Evolutionary conservation across 257 asterid species (phyloP).

Genomic region (Petrea volubilis): DNA sequence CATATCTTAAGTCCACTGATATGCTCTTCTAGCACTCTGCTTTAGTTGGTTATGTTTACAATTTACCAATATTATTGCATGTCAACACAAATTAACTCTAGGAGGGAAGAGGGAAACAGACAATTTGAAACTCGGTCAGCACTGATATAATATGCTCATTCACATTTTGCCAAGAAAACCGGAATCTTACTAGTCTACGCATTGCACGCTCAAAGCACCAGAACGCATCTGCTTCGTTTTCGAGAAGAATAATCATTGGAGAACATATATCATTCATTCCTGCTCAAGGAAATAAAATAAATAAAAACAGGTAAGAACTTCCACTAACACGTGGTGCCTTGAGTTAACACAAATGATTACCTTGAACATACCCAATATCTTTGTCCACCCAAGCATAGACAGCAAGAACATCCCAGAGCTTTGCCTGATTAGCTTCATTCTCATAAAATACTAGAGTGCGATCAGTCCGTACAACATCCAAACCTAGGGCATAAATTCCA

Average conservation of each 20-base stretch:
- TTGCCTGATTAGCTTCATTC: constrained; percentile 74
- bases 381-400: constrained; percentile 92
- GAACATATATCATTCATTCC: constrained; percentile 99
- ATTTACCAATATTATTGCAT: neutral
- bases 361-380: constrained; percentile 98
- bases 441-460: constrained; percentile 80
- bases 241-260: constrained; percentile 84
- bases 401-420: constrained; percentile 85
- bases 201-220: constrained; percentile 98
- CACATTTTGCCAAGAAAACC: constrained; percentile 11
- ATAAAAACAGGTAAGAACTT: constrained; percentile 25
- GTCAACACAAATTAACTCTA: constrained; percentile 3
- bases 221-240: constrained; percentile 94
- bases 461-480: constrained; percentile 94
- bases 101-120: neutral
- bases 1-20: neutral
- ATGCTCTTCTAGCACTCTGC: neutral
- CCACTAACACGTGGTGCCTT: constrained; percentile 14
- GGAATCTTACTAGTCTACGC: constrained; percentile 80
- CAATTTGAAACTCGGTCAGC: constrained; percentile 1
- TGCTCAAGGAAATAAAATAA: constrained; percentile 35
- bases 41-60: neutral
- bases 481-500: constrained; percentile 50
- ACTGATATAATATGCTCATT: neutral
- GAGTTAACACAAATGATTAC: constrained; percentile 41